Evolutionary conservation across 805 yeast genomes (phyloP).

Genomic region (Grigorovia humatica): DNA sequence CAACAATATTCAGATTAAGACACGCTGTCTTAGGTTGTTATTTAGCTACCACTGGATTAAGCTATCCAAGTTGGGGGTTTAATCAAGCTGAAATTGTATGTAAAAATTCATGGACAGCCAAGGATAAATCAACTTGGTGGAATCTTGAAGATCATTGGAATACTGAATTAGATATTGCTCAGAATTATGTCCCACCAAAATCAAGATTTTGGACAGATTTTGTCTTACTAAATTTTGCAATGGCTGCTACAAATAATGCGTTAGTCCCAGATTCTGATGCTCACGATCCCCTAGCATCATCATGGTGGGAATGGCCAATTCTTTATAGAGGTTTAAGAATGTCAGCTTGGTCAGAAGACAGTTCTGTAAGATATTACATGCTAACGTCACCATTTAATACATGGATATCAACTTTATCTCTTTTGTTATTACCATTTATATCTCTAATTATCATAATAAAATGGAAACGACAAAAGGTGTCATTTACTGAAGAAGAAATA

Average conservation of each 20-base stretch:
- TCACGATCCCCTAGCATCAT: constrained; percentile 57
- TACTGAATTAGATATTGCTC: constrained; percentile 44
- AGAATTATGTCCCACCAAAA: constrained; percentile 43
- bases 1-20: constrained; percentile 71
- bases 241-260: constrained; percentile 83
- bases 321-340: constrained; percentile 63
- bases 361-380: constrained; percentile 50
- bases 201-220: constrained; percentile 72
- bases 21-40: constrained; percentile 68
- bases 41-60: constrained; percentile 69
- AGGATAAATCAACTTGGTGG: constrained; percentile 87
- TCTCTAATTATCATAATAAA: constrained; percentile 30
- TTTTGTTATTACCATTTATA: constrained; percentile 40
- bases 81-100: constrained; percentile 95
- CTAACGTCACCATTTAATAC: constrained; percentile 73
- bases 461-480: constrained; percentile 64
- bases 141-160: constrained; percentile 66
- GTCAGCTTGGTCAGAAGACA: constrained; percentile 56
- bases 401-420: constrained; percentile 58
- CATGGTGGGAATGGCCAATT: constrained; percentile 88
- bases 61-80: constrained; percentile 95
- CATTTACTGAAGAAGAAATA: constrained; percentile 33
- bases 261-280: constrained; percentile 70
- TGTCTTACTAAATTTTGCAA: constrained; percentile 63
- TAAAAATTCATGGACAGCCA: constrained; percentile 48